Conservation (phyloP, 2,329 filamentous ascomycete genomes). For the Zymoseptoria pseudotritici region DNA sequence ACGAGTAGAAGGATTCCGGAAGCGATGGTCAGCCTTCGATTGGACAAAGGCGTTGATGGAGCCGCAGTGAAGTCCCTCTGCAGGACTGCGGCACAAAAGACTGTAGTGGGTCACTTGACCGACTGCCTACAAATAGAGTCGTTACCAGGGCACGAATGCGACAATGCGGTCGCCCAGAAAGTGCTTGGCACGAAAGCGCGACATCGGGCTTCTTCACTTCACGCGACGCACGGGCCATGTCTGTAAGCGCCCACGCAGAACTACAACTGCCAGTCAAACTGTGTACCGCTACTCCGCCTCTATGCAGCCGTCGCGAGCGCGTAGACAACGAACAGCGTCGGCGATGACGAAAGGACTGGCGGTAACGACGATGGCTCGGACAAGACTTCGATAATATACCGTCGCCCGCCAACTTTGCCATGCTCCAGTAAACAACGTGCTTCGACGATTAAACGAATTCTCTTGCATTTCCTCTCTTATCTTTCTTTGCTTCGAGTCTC, state of each 20-base stretch:
- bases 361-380: constrained; percentile 6
- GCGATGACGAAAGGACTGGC: constrained; percentile 13
- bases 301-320: constrained; percentile 12
- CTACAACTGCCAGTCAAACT: constrained; percentile 4
- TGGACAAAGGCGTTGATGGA: constrained; percentile 63
- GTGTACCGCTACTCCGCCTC: constrained; percentile 1
- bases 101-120: not conserved
- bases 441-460: constrained; percentile 17
- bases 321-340: constrained; percentile 8
- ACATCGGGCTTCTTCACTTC: not conserved
- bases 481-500: constrained; percentile 3
- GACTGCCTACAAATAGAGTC: not conserved
- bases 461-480: constrained; percentile 10
- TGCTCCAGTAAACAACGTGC: constrained; percentile 3
- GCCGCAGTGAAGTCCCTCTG: constrained; percentile 15
- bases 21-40: constrained; percentile 86
- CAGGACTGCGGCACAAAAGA: not conserved
- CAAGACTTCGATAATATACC: not conserved
- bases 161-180: not conserved
- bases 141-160: not conserved
- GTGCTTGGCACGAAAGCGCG: not conserved
- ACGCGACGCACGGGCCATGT: not conserved
- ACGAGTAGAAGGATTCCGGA: constrained; percentile 70
- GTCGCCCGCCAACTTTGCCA: not conserved
- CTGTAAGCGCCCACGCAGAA: constrained; percentile 5